Conservation (phyloP, 495 filamentous ascomycete genomes). For the Penicillium bovifimosum region DNA sequence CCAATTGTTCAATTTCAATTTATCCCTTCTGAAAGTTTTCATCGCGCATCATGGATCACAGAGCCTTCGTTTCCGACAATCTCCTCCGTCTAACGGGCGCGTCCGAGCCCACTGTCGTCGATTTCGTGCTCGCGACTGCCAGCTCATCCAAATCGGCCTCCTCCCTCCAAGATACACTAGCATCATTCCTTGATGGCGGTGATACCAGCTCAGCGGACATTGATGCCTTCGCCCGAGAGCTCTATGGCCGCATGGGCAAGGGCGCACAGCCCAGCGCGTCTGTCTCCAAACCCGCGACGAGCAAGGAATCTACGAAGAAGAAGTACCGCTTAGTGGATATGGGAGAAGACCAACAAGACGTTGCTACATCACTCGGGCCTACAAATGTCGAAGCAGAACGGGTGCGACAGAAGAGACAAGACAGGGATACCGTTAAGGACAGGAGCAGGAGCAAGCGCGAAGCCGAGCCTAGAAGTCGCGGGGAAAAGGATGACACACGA, state of each 20-base stretch:
- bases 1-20: background rate
- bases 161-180: slow-evolving; percentile 49
- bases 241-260: slow-evolving; percentile 44
- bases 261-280: slow-evolving; percentile 12
- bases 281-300: slow-evolving; percentile 3
- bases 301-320: slow-evolving; percentile 44
- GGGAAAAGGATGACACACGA: slow-evolving; percentile 32
- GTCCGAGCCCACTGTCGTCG: slow-evolving; percentile 55
- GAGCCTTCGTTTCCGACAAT: slow-evolving; percentile 43
- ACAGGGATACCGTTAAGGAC: slow-evolving; percentile 34
- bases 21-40: background rate
- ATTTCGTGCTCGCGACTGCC: slow-evolving; percentile 59
- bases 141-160: slow-evolving; percentile 48
- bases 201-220: slow-evolving; percentile 36
- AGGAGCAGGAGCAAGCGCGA: slow-evolving; percentile 15
- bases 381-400: slow-evolving; percentile 47
- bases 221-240: slow-evolving; percentile 47
- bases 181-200: slow-evolving; percentile 48
- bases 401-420: slow-evolving; percentile 43
- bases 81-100: slow-evolving; percentile 51
- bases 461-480: slow-evolving; percentile 18
- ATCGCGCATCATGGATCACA: slow-evolving; percentile 34
- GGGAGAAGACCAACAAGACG: slow-evolving; percentile 58
- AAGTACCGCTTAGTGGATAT: slow-evolving; percentile 79
- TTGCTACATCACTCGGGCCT: slow-evolving; percentile 39